phyloP scores from a whole-genome alignment of 768 basidiomycete species.

The Hemileccinum rubropunctum region DNA sequence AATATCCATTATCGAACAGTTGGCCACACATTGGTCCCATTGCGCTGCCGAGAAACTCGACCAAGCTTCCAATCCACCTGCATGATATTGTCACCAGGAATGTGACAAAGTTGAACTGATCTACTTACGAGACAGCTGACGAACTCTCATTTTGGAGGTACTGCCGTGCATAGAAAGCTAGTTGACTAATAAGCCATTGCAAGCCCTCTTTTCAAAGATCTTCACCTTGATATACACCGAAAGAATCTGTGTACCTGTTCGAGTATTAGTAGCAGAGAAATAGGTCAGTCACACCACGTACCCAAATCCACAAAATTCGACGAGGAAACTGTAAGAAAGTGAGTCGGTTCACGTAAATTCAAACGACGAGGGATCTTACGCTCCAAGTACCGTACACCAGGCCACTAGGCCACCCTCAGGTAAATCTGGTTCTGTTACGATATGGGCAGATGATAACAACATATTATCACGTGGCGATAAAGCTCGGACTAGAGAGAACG shows the following conservation, averaged over 20 bases:
- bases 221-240: constrained; percentile 30
- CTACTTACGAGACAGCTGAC: constrained; percentile 24
- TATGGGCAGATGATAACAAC: neutral
- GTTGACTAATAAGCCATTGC: neutral
- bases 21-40: constrained; percentile 24
- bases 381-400: constrained; percentile 27
- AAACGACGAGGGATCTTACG: constrained; percentile 10
- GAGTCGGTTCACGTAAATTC: neutral
- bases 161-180: constrained; percentile 22
- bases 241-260: constrained; percentile 17
- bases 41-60: constrained; percentile 11
- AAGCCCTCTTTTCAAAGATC: neutral
- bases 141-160: constrained; percentile 21
- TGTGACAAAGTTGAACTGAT: no score
- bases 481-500: no score
- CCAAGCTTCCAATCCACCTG: constrained; percentile 28
- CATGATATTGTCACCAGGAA: neutral
- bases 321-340: constrained; percentile 20
- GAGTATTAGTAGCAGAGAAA: neutral
- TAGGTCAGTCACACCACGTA: neutral
- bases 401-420: constrained; percentile 21
- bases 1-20: constrained; percentile 27
- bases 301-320: constrained; percentile 27
- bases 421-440: neutral
- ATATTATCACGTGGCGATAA: neutral